Evolutionary conservation across 2,329 filamentous ascomycete species (phyloP), one percentile per base, ranked within the genome.

Genomic region (Zalaria sp.): DNA sequence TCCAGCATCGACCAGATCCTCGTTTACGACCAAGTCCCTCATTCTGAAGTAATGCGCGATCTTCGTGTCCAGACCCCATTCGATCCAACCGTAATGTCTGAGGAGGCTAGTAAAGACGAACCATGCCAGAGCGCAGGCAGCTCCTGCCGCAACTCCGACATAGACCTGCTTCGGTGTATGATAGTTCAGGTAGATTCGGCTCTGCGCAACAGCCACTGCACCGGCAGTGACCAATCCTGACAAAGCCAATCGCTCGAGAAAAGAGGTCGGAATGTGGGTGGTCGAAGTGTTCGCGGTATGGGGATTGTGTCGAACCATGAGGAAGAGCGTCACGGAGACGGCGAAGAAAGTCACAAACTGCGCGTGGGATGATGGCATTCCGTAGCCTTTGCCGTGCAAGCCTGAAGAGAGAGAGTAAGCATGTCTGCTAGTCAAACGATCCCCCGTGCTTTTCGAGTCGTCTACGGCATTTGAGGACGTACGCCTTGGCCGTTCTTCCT

Each of bases 271-370:
- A 11, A 66, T 64, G 37, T 68, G 65, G 35, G 59, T 60, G n/a
- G 49, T 43, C 51, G 65, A 57, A 57, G 70, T 42, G 41, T 65
- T 56, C 4, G 63, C 61, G 18, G 54, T 51, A 42, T 56, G 48
- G 5, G 81, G 81, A 4, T 70, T 68, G 61, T 94, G 87, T 46
- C 89, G 76, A 46, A 88, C 67, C 37, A 94, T 72, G 36, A 98
- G 72, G 66, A 96, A 96, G 18, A 98, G 69, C 25, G 77, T 71
- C 45, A 96, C 66, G 47, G 83, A 91, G 43, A 93, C 66, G 44
- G 85, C 81, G 73, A 94, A 96, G 68, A 86, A 98, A 43, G 82
- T 75, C 46, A 89, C 83, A 59, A 95, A 98, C 66, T 98, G 91
- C 5, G 91, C 83, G 64, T 98, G 91, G 32, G 88, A 95, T 5